phyloP scores from a whole-genome alignment of 2,329 filamentous ascomycete genomes.

The Cladobotryum mycophilum region DNA sequence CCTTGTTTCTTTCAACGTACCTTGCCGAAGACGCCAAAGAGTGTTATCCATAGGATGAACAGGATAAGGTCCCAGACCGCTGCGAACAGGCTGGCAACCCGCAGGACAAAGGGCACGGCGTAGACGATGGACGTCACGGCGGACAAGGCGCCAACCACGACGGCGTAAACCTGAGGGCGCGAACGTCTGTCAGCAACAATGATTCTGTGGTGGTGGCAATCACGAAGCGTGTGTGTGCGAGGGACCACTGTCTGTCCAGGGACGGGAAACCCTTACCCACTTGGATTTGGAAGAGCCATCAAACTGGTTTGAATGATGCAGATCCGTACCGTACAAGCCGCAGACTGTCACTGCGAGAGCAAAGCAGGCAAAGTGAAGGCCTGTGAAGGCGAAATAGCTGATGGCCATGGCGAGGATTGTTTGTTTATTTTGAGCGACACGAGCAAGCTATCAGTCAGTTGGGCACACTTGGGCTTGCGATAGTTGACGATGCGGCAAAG shows the following conservation, averaged over 20 bases:
- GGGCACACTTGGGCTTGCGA: background rate
- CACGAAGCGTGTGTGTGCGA: background rate
- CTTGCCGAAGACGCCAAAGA: conserved; percentile 78
- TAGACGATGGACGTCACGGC: conserved; percentile 61
- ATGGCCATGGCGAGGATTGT: conserved; percentile 34
- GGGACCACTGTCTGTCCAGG: background rate
- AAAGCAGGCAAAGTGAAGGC: conserved; percentile 70
- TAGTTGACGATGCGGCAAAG: no score
- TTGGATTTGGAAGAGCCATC: conserved; percentile 52
- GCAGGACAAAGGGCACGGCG: conserved; percentile 55
- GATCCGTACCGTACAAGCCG: conserved; percentile 69
- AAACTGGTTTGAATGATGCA: conserved; percentile 47
- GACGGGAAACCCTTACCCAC: conserved; percentile 51
- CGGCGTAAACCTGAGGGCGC: conserved; percentile 57
- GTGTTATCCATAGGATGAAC: conserved; percentile 70
- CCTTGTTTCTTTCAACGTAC: conserved; percentile 28
- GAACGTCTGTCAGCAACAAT: conserved; percentile 1
- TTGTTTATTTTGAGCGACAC: no score
- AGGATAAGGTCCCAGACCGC: conserved; percentile 67
- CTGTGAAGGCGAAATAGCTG: conserved; percentile 49
- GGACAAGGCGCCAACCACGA: conserved; percentile 60
- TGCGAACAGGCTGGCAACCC: conserved; percentile 39
- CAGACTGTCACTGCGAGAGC: conserved; percentile 69
- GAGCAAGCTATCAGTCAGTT: conserved; percentile 31
- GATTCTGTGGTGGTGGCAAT: background rate